These are phyloP conservation scores for Rhizomucor pusillus DNA, from an alignment of 371 early-diverging fungal species.

Conservation along the genomic window DNA sequence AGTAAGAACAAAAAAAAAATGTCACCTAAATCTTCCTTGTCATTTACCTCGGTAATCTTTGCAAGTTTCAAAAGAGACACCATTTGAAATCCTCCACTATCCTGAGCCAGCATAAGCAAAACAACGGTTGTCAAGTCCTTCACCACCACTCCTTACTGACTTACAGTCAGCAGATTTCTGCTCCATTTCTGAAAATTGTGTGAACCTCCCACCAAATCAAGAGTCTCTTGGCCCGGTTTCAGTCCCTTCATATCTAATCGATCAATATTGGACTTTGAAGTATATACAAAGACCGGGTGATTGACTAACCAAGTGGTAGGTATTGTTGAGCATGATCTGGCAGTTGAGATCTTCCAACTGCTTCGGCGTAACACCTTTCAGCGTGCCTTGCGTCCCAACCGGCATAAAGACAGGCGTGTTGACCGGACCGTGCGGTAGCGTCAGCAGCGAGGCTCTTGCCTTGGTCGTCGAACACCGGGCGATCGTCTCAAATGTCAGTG, in stretches of 20 bases:
- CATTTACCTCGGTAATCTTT: constrained; percentile 73
- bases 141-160: too few species aligned
- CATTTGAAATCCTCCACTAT: constrained; percentile 97
- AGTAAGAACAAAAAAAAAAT: too few species aligned
- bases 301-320: constrained; percentile 79
- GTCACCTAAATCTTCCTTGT: background rate
- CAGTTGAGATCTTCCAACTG: constrained; percentile 85
- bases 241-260: constrained; percentile 26
- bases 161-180: constrained; percentile 80
- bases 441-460: constrained; percentile 79
- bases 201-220: constrained; percentile 78
- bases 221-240: constrained; percentile 72
- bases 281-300: background rate
- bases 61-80: constrained; percentile 86
- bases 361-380: constrained; percentile 84
- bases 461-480: constrained; percentile 90
- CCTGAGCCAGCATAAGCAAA: too few species aligned
- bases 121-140: too few species aligned
- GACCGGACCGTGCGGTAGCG: constrained; percentile 83
- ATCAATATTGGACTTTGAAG: background rate
- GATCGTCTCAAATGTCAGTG: constrained; percentile 66
- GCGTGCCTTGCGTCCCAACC: constrained; percentile 95
- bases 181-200: constrained; percentile 92
- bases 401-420: constrained; percentile 97
- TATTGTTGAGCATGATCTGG: constrained; percentile 92